Evolutionary conservation across 176 grass and related monocot species (phyloP), one percentile per base, ranked within the genome.

Genomic region (Eleusine indica): DNA sequence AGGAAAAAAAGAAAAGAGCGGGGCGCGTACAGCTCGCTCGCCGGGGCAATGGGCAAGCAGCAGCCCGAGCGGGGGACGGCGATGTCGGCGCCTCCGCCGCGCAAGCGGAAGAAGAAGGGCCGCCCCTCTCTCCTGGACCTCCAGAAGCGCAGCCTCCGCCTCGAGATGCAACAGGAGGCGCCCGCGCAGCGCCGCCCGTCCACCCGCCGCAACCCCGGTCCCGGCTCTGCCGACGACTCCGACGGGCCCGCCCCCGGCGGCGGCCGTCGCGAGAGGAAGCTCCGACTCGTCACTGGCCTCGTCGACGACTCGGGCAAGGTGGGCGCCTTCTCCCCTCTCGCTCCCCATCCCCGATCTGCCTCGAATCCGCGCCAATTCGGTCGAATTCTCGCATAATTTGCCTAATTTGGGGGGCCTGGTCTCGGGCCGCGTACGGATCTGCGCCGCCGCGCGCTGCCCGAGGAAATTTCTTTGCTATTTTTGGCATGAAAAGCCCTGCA

Each of bases 101-200:
- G 74, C 21, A 64, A 62, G 42, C 84, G 87, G 19, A 90, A 90
- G 88, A 99, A 99, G 97, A 99, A 99, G 84, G 97, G 97, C 25
- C 97, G 97, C 10, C 97, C 93, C 1, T 99, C 93, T 12, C 97
- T 99, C 18, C 66, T 99, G 35, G 97, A 99, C 79, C 80, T 99
- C 47, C 87, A 96, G 91, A 95, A 93, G 82, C 91, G 96, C 30
- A 86, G 60, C 80, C 84, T 90, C 68, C 88, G 88, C 80, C 88
- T 90, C 61, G 80, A 90, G 80, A 82, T 87, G 71, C 88, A 85
- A 16, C 91, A 89, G 86, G 39, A 93, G 78, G 68, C 70, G 70
- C 18, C 80, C 35, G 47, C 38, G 68, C 54, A 65, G 53, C 67
- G 87, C 63, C 84, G 84, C 57, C 10, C 61, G 9, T 64, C 87